Base-by-base conservation (phyloP, 164 flowering plant species). In the Chloranthus sessilifolius region DNA sequence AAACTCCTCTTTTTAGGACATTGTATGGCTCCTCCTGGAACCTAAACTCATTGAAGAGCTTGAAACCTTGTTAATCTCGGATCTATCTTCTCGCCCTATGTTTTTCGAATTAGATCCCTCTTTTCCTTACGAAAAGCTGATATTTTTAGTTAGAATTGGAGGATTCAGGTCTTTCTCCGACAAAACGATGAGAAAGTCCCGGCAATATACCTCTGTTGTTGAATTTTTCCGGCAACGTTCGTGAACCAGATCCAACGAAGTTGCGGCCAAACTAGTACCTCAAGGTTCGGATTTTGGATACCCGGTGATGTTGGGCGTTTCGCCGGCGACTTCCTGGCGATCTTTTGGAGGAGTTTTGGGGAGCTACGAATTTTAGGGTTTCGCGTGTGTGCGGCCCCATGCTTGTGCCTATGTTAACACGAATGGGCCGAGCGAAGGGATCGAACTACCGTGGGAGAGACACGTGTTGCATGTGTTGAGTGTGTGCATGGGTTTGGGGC, bases 321-420 rank as follows among this genome's bases (percentile, higher is more conserved):
- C 11, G 9, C 47, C 5, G 47, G 22, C 47, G 47, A n/a, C 7
- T 33, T 33, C 12, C 36, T 5, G 29, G 47, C 2, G 47, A 21
- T 23, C 9, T 5, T 15, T 1, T 15, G 47, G 7, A 25, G 21
- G 9, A 43, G 26, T 38, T 38, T 23, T 15, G 58, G 16, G 58
- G 52, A 41, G 23, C 35, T 44, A 52, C 40, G 65, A 37, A 44
- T 38, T 42, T 29, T 50, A 50, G 61, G 67, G 67, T 50, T 59
- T 59, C 67, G n/a, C 68, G 60, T 52, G 68, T 34, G 65, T 64
- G 66, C 22, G 53, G 50, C 43, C 50, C 31, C 59, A 63, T 57
- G 71, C 43, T 22, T 17, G 47, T 12, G 60, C 50, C 14, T 45
- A n/a, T 38, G 59, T 33, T 43, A 54, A 34, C 68, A 64, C 68